Base-by-base conservation (phyloP, 2,329 filamentous ascomycete species). In the Neonectria punicea region DNA sequence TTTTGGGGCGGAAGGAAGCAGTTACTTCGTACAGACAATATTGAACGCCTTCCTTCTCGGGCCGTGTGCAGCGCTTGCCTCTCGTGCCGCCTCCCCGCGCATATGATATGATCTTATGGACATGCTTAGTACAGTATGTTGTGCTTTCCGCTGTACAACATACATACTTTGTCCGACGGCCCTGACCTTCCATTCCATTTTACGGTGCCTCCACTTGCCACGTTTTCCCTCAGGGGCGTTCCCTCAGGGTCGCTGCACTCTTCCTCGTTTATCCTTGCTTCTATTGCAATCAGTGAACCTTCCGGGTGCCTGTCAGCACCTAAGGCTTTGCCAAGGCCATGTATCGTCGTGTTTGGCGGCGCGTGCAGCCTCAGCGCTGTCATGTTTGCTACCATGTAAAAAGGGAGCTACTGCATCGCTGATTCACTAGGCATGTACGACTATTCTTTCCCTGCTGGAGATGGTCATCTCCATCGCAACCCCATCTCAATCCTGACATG, bases 401-500 rank as follows among this genome's bases (percentile, higher is more conserved):
- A 34, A 20, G n/a, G 30, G 34, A 20, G 22, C 30, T 34, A 51
- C 30, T 51, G 30, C 49, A 34, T 34, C 30, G 2, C 49, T 34
- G 6, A 43, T 43, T 43, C 39, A 43, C 39, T 20, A 20, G n/a
- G 6, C 7, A 28, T 25, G 22, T 20, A 16, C 7, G 22, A 25
- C 9, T 49, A 16, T 18, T 20, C 9, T 50, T 32, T 10, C 47
- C 16, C 25, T 16, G 14, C 46, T 18, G 16, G 25, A 32, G 14
- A 49, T 32, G 14, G 14, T 8, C 14, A 16, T 18, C 25, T 32
- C 46, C 14, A 30, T 36, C 34, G 13, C 34, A 36, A 36, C 34
- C 25, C n/a, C 28, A 51, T 47, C 46, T 41, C 58, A 56, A 67
- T 58, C 62, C 46, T 47, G 43, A 60, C 66, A 63, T 55, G 57